phyloP scores from a whole-genome alignment of 1,284 basidiomycete genomes.

The Cryptococcus maquisensis region DNA sequence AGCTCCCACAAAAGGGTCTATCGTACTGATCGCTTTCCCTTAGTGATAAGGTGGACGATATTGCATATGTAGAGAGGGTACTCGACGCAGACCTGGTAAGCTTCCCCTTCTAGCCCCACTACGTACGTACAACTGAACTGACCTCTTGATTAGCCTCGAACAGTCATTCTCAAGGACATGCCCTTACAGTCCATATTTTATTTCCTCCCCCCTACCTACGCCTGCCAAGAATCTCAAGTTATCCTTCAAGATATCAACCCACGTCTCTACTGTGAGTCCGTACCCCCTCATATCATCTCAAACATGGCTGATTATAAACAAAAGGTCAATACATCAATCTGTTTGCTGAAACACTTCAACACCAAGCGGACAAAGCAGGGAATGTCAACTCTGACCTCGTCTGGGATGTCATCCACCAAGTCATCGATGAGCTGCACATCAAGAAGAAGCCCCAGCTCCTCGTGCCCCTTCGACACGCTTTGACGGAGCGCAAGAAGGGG shows the following conservation, averaged over 20 bases:
- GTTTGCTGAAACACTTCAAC: slow-evolving; percentile 13
- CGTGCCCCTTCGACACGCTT: slow-evolving; percentile 66
- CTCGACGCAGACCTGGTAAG: slow-evolving; percentile 47
- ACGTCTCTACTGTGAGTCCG: slow-evolving; percentile 31
- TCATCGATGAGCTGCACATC: slow-evolving; percentile 49
- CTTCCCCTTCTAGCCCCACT: background rate
- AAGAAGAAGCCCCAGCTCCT: slow-evolving; percentile 59
- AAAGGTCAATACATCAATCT: slow-evolving; percentile 24
- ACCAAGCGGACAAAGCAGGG: background rate
- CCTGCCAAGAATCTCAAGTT: slow-evolving; percentile 55
- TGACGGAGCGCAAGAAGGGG: slow-evolving; percentile 62
- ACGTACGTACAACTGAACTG: background rate
- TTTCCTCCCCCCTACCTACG: slow-evolving; percentile 64
- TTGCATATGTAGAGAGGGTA: slow-evolving; percentile 36
- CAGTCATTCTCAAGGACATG: slow-evolving; percentile 65
- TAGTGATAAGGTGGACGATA: slow-evolving; percentile 36
- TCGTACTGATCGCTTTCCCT: background rate
- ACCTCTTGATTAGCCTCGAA: slow-evolving; percentile 57
- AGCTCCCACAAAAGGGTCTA: background rate
- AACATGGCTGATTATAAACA: background rate
- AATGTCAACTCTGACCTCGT: slow-evolving; percentile 30
- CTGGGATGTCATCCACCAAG: slow-evolving; percentile 52
- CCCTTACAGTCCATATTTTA: slow-evolving; percentile 65
- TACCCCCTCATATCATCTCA: background rate
- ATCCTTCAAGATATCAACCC: slow-evolving; percentile 57